These are phyloP conservation scores for Lachancea fermentati DNA, from an alignment of 805 yeast species.

Conservation along the genomic window DNA sequence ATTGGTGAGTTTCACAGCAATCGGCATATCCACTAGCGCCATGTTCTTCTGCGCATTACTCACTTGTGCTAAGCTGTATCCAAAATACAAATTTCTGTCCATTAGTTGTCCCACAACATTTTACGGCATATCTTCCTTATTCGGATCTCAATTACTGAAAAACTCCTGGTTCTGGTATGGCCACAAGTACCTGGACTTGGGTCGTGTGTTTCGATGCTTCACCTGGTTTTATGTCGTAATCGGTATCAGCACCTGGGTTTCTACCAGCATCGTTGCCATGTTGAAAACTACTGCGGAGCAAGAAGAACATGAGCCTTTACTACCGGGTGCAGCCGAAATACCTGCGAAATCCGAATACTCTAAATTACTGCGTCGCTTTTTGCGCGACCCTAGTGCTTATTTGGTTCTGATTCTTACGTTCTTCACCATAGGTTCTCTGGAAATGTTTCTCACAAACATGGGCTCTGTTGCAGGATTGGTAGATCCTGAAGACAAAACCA, in stretches of 20 bases:
- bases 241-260: constrained; percentile 55
- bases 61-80: constrained; percentile 84
- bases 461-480: constrained; percentile 57
- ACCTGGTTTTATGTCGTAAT: constrained; percentile 48
- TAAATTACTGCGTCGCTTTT: constrained; percentile 16
- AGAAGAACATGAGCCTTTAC: constrained; percentile 16
- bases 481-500: constrained; percentile 12
- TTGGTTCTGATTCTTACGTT: constrained; percentile 58
- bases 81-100: constrained; percentile 68
- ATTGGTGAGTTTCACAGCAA: constrained; percentile 47
- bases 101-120: constrained; percentile 85
- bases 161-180: constrained; percentile 35
- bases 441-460: constrained; percentile 77
- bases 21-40: constrained; percentile 71
- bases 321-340: constrained; percentile 31
- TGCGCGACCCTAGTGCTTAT: constrained; percentile 57
- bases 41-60: constrained; percentile 64
- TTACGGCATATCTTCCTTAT: constrained; percentile 75
- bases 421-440: constrained; percentile 75
- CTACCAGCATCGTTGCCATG: constrained; percentile 60
- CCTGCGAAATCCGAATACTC: constrained; percentile 28
- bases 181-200: constrained; percentile 38
- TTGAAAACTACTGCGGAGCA: constrained; percentile 30
- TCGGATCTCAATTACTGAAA: constrained; percentile 60
- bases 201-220: constrained; percentile 48